Evolutionary conservation across 2,329 filamentous ascomycete genomes (phyloP).

Genomic region (Colletotrichum sp.): DNA sequence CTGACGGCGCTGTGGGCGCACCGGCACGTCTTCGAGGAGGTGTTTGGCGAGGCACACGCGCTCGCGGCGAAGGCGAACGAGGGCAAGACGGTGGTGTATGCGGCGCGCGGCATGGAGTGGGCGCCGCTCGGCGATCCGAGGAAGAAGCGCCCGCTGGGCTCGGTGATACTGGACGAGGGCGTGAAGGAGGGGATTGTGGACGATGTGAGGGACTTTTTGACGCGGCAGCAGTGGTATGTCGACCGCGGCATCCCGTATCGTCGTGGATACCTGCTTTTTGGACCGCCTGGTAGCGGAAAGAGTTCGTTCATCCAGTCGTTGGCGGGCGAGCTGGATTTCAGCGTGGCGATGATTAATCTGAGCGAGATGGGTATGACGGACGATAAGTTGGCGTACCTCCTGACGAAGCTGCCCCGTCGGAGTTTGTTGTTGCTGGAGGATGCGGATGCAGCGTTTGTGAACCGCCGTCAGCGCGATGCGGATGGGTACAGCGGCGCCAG

Average conservation of each 20-base stretch:
- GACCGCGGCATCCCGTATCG: conserved; percentile 95
- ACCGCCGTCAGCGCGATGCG: conserved; percentile 75
- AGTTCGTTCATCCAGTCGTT: conserved; percentile 96
- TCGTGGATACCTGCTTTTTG: conserved; percentile 86
- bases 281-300: conserved; percentile 90
- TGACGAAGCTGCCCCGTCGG: conserved; percentile 83
- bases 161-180: conserved; percentile 84
- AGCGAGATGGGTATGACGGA: conserved; percentile 91
- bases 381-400: conserved; percentile 82
- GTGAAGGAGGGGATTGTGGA: conserved; percentile 81
- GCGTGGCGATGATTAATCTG: conserved; percentile 87
- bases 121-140: conserved; percentile 81
- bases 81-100: conserved; percentile 93
- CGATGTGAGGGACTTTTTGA: conserved; percentile 84
- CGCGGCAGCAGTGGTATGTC: conserved; percentile 84
- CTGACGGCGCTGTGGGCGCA: conserved; percentile 91
- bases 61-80: conserved; percentile 82
- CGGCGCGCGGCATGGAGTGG: conserved; percentile 85
- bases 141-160: conserved; percentile 84
- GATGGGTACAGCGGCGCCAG: conserved; percentile 88
- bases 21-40: conserved; percentile 85
- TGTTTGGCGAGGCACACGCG: conserved; percentile 86
- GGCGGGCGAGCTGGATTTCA: conserved; percentile 88
- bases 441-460: conserved; percentile 88
- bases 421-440: conserved; percentile 88